Evolutionary conservation across 1,284 basidiomycete species (phyloP).

Genomic region (Cystobasidium sp.): DNA sequence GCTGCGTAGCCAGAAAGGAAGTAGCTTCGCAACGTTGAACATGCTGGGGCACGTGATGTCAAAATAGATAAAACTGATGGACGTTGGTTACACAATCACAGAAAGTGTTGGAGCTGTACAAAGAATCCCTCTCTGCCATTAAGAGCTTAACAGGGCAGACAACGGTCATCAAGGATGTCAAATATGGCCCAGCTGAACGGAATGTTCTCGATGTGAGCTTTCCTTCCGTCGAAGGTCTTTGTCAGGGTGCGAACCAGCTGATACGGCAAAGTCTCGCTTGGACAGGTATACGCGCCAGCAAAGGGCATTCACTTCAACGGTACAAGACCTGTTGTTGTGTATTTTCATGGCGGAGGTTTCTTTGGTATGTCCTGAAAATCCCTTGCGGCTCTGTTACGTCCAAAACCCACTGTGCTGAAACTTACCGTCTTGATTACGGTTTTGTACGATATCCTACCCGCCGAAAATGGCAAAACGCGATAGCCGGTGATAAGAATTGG

Average conservation of each 20-base stretch:
- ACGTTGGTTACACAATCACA: neutral
- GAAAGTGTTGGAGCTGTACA: constrained; percentile 33
- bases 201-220: constrained; percentile 36
- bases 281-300: constrained; percentile 24
- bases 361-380: neutral
- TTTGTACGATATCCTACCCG: too few species aligned
- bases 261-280: neutral
- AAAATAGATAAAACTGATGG: neutral
- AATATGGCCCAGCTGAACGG: constrained; percentile 37
- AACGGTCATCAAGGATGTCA: constrained; percentile 33
- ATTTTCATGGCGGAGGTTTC: constrained; percentile 43
- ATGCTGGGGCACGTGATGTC: too few species aligned
- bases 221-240: neutral
- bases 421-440: neutral
- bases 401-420: neutral
- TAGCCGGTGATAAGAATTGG: constrained; percentile 37
- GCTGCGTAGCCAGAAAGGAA: neutral
- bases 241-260: neutral
- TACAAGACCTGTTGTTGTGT: constrained; percentile 15
- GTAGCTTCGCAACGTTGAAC: too few species aligned
- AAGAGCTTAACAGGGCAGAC: constrained; percentile 13
- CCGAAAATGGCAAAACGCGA: neutral
- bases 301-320: neutral
- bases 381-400: neutral
- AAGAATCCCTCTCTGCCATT: constrained; percentile 2